A percentile compares a stretch with the other conserved stretches of the same genome.
Conservation (phyloP, 2,329 filamentous ascomycete species). For the Alternaria longipes region DNA sequence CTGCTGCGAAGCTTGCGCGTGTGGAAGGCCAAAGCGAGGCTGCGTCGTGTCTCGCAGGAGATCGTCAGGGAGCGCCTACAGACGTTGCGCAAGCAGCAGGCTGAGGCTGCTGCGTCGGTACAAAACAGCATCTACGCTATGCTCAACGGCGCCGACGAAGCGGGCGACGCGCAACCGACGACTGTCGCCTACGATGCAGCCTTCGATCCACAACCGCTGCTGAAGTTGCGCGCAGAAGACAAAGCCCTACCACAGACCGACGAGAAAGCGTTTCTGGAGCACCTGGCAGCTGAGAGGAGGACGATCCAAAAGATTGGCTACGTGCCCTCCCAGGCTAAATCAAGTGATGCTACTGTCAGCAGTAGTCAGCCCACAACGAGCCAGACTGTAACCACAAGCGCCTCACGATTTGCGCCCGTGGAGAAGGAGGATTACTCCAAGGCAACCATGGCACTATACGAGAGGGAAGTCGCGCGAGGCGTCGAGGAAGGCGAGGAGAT, state of each 20-base stretch:
- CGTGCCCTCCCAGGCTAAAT: constrained; percentile 66
- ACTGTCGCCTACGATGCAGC: constrained; percentile 47
- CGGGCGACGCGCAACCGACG: constrained; percentile 10
- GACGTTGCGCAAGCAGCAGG: constrained; percentile 72
- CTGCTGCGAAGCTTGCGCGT: constrained; percentile 83
- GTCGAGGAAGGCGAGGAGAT: constrained; percentile 95
- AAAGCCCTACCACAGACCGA: constrained; percentile 67
- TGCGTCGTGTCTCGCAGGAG: constrained; percentile 79
- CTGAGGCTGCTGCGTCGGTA: constrained; percentile 69
- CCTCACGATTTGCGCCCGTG: constrained; percentile 73
- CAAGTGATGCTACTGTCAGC: constrained; percentile 36
- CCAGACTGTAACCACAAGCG: constrained; percentile 61
- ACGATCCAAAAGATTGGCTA: constrained; percentile 72
- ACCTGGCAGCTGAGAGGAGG: constrained; percentile 66
- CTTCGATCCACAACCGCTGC: constrained; percentile 71
- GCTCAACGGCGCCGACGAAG: constrained; percentile 29
- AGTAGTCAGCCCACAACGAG: constrained; percentile 47
- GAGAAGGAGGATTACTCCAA: constrained; percentile 84
- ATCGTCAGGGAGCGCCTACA: constrained; percentile 76
- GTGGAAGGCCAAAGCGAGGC: constrained; percentile 89
- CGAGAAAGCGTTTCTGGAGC: constrained; percentile 66
- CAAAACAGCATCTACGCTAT: constrained; percentile 63
- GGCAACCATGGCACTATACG: constrained; percentile 87
- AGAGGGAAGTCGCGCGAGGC: constrained; percentile 90
- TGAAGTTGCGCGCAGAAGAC: constrained; percentile 71